Evolutionary conservation across 2,329 filamentous ascomycete species (phyloP).

Genomic region (Fusarium ramigenum): DNA sequence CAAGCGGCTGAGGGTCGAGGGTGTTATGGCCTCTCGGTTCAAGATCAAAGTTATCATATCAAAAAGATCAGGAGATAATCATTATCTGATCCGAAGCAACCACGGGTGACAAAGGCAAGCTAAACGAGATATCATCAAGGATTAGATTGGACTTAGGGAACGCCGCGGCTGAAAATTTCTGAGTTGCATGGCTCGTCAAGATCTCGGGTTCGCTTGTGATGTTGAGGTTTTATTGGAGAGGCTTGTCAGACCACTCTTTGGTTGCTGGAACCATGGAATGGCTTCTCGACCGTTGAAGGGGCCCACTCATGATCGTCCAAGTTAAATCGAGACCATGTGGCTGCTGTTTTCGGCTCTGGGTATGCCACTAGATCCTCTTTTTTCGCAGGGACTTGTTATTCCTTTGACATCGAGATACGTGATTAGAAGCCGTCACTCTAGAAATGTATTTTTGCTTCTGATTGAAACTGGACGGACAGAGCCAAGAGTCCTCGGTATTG

Average conservation of each 20-base stretch:
- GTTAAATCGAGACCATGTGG: slow-evolving; percentile 12
- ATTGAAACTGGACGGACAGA: neutral
- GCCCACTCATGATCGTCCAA: slow-evolving; percentile 17
- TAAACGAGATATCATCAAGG: neutral
- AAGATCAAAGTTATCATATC: slow-evolving; percentile 37
- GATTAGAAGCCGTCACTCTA: neutral
- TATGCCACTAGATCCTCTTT: slow-evolving; percentile 34
- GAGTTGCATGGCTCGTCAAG: neutral
- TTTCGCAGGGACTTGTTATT: neutral
- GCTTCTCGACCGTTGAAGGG: slow-evolving; percentile 34
- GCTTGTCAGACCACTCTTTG: slow-evolving; percentile 12
- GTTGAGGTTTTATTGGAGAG: neutral
- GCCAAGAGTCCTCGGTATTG: slow-evolving; percentile 2
- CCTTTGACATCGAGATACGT: neutral
- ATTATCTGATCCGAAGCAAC: slow-evolving; percentile 26
- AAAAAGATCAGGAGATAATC: slow-evolving; percentile 26
- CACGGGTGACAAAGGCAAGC: neutral
- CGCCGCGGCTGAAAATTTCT: slow-evolving; percentile 7
- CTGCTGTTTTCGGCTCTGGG: slow-evolving; percentile 32
- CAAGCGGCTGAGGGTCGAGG: neutral
- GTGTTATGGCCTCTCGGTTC: neutral
- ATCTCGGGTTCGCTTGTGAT: slow-evolving; percentile 1
- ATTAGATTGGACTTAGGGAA: neutral
- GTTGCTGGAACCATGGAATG: slow-evolving; percentile 12
- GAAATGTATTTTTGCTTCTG: neutral